Base-by-base conservation (phyloP, 768 basidiomycete species). In the Rhodotorula toruloides region DNA sequence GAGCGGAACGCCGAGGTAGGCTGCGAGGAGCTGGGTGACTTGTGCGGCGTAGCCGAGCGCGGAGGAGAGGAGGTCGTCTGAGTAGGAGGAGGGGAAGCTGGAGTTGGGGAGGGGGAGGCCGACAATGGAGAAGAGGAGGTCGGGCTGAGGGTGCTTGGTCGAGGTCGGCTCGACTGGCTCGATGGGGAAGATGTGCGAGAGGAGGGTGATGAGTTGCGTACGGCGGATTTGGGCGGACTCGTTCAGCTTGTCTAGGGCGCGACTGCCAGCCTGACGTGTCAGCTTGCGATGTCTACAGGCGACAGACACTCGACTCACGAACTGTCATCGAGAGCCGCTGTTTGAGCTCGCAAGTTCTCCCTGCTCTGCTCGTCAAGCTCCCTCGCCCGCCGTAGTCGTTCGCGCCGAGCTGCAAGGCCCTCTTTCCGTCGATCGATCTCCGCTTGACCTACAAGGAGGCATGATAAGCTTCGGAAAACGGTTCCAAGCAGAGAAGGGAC, bases 41-140 rank as follows among this genome's bases (percentile, higher is more conserved):
- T 96, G 87, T 1, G 90, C 93, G 3, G 86, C 88, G 76, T 88
- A 92, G 4, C 93, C 96, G 29, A 98, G 80, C 11, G 94, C 90
- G 21, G 90, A 89, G 0, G 96, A 91, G 16, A 92, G 84, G 5
- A 82, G 79, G 56, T 94, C 90, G 78, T 97, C 94, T 89, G 50
- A 91, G 90, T 71, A 92, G 88, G 58, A 84, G 84, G 9, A 83
- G 70, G 37, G 83, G 80, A 31, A 86, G 72, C 22, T 91, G 91
- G 67, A 97, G 58, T 75, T 92, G 2, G 96, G 93, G 16, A 99
- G 82, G n/a, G 96, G 89, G 52, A 90, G 85, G 55, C 83, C 82
- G 55, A 92, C 80, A 76, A 99, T 90, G 19, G 88, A 85, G 77
- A 88, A 99, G 36, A 96, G 83, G n/a, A 98, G 81, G 73, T 39